Evolutionary conservation across 306 rosid genomes (phyloP).

Genomic region (Prunus armeniaca): DNA sequence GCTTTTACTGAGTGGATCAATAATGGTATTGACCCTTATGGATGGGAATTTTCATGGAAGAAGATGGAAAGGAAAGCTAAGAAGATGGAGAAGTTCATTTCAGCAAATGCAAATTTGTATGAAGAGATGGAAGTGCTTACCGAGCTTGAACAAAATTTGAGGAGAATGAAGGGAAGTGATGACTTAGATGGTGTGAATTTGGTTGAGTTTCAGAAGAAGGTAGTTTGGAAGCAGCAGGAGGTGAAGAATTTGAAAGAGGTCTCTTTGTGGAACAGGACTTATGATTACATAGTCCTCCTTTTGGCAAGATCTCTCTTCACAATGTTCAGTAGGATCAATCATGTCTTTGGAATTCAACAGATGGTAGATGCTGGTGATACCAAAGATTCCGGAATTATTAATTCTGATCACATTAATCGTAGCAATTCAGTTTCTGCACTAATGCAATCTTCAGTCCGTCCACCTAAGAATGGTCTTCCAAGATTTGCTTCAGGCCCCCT

Average conservation of each 20-base stretch:
- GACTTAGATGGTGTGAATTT: conserved; percentile 48
- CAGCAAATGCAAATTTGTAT: conserved; percentile 76
- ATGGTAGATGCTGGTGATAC: conserved; percentile 34
- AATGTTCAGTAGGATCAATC: conserved; percentile 64
- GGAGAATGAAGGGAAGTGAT: conserved; percentile 66
- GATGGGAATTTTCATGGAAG: conserved; percentile 66
- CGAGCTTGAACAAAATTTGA: conserved; percentile 81
- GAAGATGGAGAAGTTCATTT: conserved; percentile 82
- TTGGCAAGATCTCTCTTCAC: conserved; percentile 81
- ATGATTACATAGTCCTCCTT: conserved; percentile 63
- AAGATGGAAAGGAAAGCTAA: conserved; percentile 87
- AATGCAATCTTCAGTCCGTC: conserved; percentile 59
- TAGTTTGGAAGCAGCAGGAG: conserved; percentile 71
- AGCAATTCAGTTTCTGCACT: conserved; percentile 73
- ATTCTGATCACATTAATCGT: conserved; percentile 49
- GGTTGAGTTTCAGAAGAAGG: conserved; percentile 74
- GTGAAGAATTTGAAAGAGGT: conserved; percentile 65
- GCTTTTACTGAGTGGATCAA: conserved; percentile 54
- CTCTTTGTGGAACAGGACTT: conserved; percentile 86
- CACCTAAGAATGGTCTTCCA: conserved; percentile 42
- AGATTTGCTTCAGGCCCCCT: conserved; percentile 94
- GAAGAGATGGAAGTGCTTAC: conserved; percentile 90
- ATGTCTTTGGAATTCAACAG: conserved; percentile 68
- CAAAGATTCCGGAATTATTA: conserved; percentile 34
- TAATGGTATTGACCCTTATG: conserved; percentile 54